A percentile compares a stretch with the other conserved stretches of the same genome.
Evolutionary conservation across 2,329 filamentous ascomycete genomes (phyloP).

Genomic region (Penicillium decumbens): DNA sequence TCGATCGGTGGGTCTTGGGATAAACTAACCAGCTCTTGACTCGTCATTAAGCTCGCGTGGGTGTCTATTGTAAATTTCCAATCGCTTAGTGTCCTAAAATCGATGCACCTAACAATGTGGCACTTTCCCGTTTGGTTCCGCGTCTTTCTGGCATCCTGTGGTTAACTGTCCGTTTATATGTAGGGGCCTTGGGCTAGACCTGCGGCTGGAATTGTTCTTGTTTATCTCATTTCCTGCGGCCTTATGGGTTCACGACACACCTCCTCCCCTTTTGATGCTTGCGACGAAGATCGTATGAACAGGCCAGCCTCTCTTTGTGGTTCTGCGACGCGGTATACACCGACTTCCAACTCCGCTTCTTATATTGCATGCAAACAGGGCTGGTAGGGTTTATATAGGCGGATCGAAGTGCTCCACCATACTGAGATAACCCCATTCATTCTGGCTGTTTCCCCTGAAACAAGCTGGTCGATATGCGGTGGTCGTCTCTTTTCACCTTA

Average conservation of each 20-base stretch:
- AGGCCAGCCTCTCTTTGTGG: neutral
- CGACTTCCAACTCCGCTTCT: neutral
- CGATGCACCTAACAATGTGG: conserved; percentile 10
- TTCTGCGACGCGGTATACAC: neutral
- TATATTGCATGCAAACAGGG: neutral
- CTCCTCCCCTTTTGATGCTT: neutral
- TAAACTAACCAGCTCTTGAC: conserved; percentile 5
- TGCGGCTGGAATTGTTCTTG: neutral
- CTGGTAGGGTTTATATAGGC: neutral
- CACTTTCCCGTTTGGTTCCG: conserved; percentile 3
- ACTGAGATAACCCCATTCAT: neutral
- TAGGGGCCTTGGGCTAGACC: conserved; percentile 13
- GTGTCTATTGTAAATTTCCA: conserved; percentile 11
- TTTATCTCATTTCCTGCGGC: conserved; percentile 2
- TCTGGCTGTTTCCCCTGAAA: neutral
- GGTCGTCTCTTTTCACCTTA: conserved; percentile 8
- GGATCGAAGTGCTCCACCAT: neutral
- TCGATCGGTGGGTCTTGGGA: conserved; percentile 18
- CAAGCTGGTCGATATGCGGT: conserved; percentile 16
- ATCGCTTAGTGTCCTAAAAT: conserved; percentile 8
- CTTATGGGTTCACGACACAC: conserved; percentile 7
- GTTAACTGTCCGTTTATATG: conserved; percentile 12
- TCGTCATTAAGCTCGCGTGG: conserved; percentile 15
- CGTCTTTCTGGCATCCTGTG: conserved; percentile 12
- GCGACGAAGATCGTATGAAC: neutral